A percentile compares a stretch with the other conserved stretches of the same genome.
These are phyloP conservation scores for Infundibulicybe gibba DNA, from an alignment of 768 basidiomycete species.

Conservation along the genomic window DNA sequence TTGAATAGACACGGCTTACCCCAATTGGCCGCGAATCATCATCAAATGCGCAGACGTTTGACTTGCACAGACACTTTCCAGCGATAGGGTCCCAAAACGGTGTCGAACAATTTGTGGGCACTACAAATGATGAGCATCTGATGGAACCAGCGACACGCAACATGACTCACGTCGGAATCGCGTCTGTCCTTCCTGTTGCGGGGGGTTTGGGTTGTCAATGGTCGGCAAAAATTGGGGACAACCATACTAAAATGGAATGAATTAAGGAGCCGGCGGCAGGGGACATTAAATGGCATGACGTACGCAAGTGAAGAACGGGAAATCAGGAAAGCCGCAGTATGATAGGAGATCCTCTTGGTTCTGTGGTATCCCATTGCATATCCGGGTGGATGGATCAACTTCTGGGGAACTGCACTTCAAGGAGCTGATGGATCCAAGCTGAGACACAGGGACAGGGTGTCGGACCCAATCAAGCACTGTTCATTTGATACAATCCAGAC, in stretches of 20 bases:
- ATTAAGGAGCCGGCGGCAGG: neutral
- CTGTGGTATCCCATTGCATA: conserved; percentile 75
- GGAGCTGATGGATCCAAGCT: conserved; percentile 48
- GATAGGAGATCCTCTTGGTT: conserved; percentile 61
- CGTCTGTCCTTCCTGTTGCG: conserved; percentile 46
- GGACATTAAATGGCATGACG: conserved; percentile 21
- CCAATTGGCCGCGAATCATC: conserved; percentile 66
- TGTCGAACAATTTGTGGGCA: conserved; percentile 70
- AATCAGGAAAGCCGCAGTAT: conserved; percentile 66
- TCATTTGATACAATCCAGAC: conserved; percentile 74
- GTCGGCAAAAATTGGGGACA: conserved; percentile 58
- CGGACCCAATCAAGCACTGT: conserved; percentile 73
- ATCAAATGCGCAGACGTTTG: conserved; percentile 52
- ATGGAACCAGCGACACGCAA: neutral
- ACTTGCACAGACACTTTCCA: conserved; percentile 61
- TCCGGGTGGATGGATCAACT: conserved; percentile 46
- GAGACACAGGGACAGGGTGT: conserved; percentile 61
- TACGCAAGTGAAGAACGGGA: conserved; percentile 79
- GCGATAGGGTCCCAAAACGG: conserved; percentile 79
- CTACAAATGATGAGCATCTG: conserved; percentile 23
- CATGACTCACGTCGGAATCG: conserved; percentile 54
- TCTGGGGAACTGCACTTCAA: conserved; percentile 65
- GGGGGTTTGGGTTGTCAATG: conserved; percentile 61
- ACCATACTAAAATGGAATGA: conserved; percentile 50
- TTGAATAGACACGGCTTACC: conserved; percentile 31